phyloP scores from a whole-genome alignment of 2,329 filamentous ascomycete species.

The Aspergillus uvarum region DNA sequence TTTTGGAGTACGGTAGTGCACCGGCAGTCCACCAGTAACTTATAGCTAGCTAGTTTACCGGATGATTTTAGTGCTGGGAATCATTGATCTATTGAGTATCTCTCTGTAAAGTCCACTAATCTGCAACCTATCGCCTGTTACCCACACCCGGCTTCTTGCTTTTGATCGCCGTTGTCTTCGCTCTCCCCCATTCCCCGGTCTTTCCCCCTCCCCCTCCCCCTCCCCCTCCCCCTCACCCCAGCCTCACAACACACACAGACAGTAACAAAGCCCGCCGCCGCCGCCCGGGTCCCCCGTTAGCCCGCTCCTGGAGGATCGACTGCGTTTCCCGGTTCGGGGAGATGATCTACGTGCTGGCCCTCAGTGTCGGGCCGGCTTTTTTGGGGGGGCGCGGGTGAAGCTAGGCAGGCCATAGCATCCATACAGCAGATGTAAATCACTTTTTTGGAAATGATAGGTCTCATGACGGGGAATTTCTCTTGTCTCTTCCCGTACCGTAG shows the following conservation, averaged over 20 bases:
- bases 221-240: neutral
- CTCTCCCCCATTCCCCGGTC: no score
- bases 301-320: neutral
- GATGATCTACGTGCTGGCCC: slow-evolving; percentile 4
- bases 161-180: neutral
- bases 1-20: no score
- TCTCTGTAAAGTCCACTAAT: neutral
- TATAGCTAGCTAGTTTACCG: no score
- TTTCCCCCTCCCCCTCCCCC: neutral
- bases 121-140: neutral
- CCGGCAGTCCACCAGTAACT: no score
- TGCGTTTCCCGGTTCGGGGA: neutral
- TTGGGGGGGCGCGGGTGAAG: no score
- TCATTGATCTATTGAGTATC: no score
- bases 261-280: neutral
- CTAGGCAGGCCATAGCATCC: neutral
- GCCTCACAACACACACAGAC: neutral
- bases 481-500: no score
- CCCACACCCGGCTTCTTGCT: neutral
- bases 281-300: neutral
- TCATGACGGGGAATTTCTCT: neutral
- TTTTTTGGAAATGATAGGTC: neutral
- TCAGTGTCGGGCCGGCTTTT: slow-evolving; percentile 4
- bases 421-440: no score
- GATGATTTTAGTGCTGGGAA: neutral